Conservation (phyloP, 768 basidiomycete genomes). For the Mycena leptocephala region DNA sequence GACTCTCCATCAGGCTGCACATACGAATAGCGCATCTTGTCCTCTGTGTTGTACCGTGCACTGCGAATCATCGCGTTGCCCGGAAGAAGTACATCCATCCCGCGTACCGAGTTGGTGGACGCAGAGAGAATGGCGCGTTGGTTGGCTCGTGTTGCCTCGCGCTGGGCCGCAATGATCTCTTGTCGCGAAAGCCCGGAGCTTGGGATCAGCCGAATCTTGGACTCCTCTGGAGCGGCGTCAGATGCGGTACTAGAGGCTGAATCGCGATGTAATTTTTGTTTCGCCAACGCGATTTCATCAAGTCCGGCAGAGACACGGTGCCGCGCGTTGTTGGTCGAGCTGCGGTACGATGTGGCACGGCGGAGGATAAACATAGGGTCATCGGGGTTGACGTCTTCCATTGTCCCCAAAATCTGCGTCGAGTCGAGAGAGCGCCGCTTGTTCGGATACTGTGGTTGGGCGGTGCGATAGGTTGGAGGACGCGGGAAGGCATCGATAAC, state of each 20-base stretch:
- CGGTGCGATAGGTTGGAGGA: slow-evolving; percentile 80
- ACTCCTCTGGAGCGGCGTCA: slow-evolving; percentile 52
- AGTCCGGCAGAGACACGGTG: slow-evolving; percentile 83
- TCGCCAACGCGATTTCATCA: slow-evolving; percentile 82
- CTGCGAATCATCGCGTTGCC: slow-evolving; percentile 91
- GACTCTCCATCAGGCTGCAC: slow-evolving; percentile 93
- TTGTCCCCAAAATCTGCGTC: slow-evolving; percentile 74
- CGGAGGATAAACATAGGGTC: slow-evolving; percentile 95
- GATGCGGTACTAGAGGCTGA: slow-evolving; percentile 75
- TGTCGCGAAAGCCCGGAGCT: slow-evolving; percentile 68
- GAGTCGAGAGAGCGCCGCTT: slow-evolving; percentile 94
- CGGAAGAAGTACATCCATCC: slow-evolving; percentile 90
- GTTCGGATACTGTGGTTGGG: slow-evolving; percentile 71
- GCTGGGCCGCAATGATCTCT: slow-evolving; percentile 95
- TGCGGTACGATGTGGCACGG: slow-evolving; percentile 83
- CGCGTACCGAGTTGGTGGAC: slow-evolving; percentile 87
- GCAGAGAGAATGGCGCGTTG: slow-evolving; percentile 89
- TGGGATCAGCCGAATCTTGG: not conserved
- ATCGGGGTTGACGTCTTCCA: slow-evolving; percentile 83
- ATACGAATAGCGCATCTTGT: slow-evolving; percentile 93
- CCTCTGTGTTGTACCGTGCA: slow-evolving; percentile 78
- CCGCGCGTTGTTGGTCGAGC: slow-evolving; percentile 68
- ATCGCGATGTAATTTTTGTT: slow-evolving; percentile 78
- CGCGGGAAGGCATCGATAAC: slow-evolving; percentile 87
- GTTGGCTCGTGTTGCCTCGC: slow-evolving; percentile 88